Evolutionary conservation across 2,329 filamentous ascomycete species (phyloP), one percentile per base, ranked within the genome.

Genomic region (Cryphonectria naterciae): DNA sequence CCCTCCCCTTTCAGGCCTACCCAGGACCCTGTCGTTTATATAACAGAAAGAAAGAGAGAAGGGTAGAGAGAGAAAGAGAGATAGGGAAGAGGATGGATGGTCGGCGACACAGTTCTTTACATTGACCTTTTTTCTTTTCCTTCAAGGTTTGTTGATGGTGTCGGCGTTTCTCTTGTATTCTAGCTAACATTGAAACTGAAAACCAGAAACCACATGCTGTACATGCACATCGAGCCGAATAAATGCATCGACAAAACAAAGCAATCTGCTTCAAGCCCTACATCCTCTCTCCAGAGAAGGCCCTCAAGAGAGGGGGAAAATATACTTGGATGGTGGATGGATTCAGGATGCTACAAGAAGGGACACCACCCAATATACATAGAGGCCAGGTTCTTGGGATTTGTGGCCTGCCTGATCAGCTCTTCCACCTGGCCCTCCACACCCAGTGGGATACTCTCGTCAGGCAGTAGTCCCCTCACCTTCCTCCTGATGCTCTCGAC

Each of bases 341-440:
- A 19, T 2, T 13, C 32, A 62, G 19, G 37, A 11, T 19, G 13
- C 73, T 79, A 89, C 76, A 89, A 78, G 75, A 89, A 89, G 32
- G 88, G 85, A 77, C 87, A 88, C 95, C 95, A 98, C 28, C 96
- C 96, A 81, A 98, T 97, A 81, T 98, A 99, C 97, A 99, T 99
- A 54, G 90, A 89, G 25, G 93, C 89, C 81, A 99, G 81, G 79
- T 96, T 97, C 77, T 83, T 88, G 70, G 91, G 89, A 80, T 94
- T 90, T 32, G 92, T 92, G 46, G 97, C 96, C 83, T 95, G 91
- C 78, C 92, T 89, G 75, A 99, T 96, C 80, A 99, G 81, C 81
- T 97, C 94, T 79, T 98, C 93, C n/a, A 98, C 96, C 83, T 99
- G 96, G 0, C 97, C 96, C 81, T 98, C 96, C 1, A 98, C 94